Percentiles rank a stretch among this genome's conserved stretches.
Conservation (phyloP, 2,329 filamentous ascomycete species). For the Aciculosporium take region DNA sequence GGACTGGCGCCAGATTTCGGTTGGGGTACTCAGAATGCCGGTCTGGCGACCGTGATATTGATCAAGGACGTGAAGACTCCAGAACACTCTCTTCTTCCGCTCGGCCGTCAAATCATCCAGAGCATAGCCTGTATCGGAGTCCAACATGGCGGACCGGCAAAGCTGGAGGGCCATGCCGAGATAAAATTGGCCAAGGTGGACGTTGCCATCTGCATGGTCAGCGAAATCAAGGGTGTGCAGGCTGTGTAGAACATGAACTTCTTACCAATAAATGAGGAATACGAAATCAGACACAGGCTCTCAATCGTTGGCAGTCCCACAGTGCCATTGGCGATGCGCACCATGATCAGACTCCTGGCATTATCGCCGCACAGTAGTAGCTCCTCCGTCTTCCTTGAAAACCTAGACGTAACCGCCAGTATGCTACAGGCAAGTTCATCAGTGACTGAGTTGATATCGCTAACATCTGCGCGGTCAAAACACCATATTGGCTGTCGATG, state of each 20-base stretch:
- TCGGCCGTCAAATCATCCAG: slow-evolving; percentile 22
- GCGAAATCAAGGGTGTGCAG: slow-evolving; percentile 3
- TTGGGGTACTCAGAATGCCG: slow-evolving; percentile 26
- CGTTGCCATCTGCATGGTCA: slow-evolving; percentile 27
- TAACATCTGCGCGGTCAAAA: slow-evolving; percentile 27
- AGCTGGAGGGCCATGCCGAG: slow-evolving; percentile 35
- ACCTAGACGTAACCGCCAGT: slow-evolving; percentile 25
- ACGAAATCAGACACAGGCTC: slow-evolving; percentile 34
- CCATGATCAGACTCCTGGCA: slow-evolving; percentile 30
- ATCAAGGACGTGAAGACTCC: slow-evolving; percentile 36
- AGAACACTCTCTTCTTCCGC: slow-evolving; percentile 35
- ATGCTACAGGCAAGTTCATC: slow-evolving; percentile 29
- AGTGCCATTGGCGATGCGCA: slow-evolving; percentile 34
- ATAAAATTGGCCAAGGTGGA: slow-evolving; percentile 34
- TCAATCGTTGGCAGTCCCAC: slow-evolving; percentile 35
- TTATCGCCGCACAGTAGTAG: slow-evolving; percentile 22
- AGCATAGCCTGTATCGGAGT: slow-evolving; percentile 25
- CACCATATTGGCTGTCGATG: slow-evolving; percentile 31
- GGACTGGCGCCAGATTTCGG: slow-evolving; percentile 26
- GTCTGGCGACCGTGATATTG: slow-evolving; percentile 34
- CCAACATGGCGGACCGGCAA: slow-evolving; percentile 34
- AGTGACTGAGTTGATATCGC: slow-evolving; percentile 19
- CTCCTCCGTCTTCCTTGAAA: slow-evolving; percentile 21
- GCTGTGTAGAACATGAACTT: not conserved
- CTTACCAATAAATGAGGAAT: slow-evolving; percentile 34